Evolutionary conservation across 306 rosid genomes (phyloP).

Genomic region (Cucurbita maxima): DNA sequence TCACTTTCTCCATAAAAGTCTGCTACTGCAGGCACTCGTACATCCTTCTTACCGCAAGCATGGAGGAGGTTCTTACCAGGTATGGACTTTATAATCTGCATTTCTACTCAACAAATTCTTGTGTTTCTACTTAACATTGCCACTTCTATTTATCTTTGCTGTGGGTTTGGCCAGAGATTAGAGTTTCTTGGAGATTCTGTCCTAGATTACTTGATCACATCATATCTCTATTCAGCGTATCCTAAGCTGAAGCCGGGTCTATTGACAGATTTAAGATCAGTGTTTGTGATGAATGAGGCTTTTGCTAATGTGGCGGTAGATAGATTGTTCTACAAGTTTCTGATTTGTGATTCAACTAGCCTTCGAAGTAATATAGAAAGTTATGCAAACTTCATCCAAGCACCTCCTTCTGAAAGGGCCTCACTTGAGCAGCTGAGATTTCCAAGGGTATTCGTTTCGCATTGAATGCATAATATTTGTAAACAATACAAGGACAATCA

Average conservation of each 20-base stretch:
- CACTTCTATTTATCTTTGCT: neutral
- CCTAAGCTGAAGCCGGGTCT: constrained; percentile 86
- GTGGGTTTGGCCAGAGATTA: constrained; percentile 47
- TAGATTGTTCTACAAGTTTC: constrained; percentile 45
- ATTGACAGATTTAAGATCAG: constrained; percentile 84
- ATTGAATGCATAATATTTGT: neutral
- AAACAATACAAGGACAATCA: neutral
- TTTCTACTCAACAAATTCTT: constrained; percentile 3
- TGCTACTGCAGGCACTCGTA: constrained; percentile 76
- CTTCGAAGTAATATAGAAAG: constrained; percentile 41
- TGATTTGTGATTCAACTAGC: constrained; percentile 42
- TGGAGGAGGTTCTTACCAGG: constrained; percentile 98
- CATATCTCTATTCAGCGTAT: constrained; percentile 81
- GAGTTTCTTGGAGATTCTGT: constrained; percentile 99
- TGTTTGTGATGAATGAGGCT: constrained; percentile 64
- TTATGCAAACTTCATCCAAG: constrained; percentile 35
- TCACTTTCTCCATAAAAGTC: constrained; percentile 57
- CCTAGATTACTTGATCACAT: constrained; percentile 78
- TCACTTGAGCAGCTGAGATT: constrained; percentile 42
- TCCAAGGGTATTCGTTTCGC: constrained; percentile 56
- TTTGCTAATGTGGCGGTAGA: constrained; percentile 75
- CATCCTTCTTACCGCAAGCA: constrained; percentile 83
- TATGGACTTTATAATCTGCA: constrained; percentile 12
- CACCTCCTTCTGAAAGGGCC: constrained; percentile 11
- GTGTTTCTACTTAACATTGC: neutral